These are phyloP conservation scores for Fremontodendron californicum DNA, from an alignment of 345 rosid genomes.

Conservation along the genomic window DNA sequence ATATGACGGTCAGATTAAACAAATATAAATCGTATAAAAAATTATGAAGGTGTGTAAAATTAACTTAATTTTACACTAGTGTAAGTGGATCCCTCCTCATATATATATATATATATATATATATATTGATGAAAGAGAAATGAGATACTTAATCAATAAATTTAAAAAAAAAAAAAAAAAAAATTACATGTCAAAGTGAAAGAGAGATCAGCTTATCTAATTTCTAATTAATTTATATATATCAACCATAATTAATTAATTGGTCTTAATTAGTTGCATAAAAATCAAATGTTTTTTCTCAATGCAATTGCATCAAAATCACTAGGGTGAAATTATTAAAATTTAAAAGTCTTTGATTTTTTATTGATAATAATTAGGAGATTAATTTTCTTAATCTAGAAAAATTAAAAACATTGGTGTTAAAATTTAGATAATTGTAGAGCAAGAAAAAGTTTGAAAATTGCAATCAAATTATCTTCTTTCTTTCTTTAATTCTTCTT, in stretches of 20 bases:
- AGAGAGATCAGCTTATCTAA: not conserved
- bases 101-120: no score
- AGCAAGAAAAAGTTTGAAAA: no score
- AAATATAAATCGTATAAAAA: no score
- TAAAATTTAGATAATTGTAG: not conserved
- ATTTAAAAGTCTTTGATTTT: not conserved
- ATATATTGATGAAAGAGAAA: no score
- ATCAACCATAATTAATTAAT: not conserved
- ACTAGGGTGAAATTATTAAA: not conserved
- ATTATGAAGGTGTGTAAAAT: no score
- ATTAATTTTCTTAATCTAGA: not conserved
- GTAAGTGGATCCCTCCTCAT: no score
- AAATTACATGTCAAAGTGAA: not conserved
- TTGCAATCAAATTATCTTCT: not conserved
- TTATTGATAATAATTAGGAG: not conserved
- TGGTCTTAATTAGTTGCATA: not conserved
- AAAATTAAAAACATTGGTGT: not conserved
- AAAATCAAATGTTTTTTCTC: not conserved
- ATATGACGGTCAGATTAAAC: no score
- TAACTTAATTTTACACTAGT: no score
- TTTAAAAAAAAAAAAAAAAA: no score
- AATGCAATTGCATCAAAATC: not conserved
- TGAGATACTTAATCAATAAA: no score
- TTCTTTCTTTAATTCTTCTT: no score
- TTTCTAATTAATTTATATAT: not conserved